Percentiles rank a stretch among this genome's conserved stretches.
These are phyloP conservation scores for Musa acuminata DNA, from an alignment of 176 grass and related monocot species.

Conservation along the genomic window DNA sequence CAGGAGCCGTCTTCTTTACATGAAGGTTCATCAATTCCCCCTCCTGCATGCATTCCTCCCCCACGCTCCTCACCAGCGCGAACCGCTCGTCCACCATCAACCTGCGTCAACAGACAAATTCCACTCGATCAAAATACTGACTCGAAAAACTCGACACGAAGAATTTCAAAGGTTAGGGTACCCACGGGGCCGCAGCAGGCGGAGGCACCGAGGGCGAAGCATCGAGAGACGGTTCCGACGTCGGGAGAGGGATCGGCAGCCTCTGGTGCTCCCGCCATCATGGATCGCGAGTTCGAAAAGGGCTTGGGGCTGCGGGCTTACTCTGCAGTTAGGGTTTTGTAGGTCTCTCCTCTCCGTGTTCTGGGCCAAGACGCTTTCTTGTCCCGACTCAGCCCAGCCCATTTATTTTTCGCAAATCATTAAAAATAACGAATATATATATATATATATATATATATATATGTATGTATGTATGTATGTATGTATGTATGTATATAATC, in stretches of 20 bases:
- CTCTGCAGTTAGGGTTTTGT: too few relatives aligned
- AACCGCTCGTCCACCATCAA: conserved; percentile 50
- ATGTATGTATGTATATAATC: too few relatives aligned
- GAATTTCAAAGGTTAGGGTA: neutral
- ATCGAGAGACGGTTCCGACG: conserved; percentile 15
- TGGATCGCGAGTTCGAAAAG: neutral
- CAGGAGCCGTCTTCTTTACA: conserved; percentile 44
- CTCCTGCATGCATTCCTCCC: conserved; percentile 83
- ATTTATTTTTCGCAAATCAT: too few relatives aligned
- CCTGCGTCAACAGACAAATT: neutral
- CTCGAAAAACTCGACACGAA: neutral
- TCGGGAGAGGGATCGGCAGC: neutral
- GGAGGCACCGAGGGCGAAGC: neutral
- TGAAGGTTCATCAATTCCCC: conserved; percentile 48
- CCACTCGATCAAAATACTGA: neutral
- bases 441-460: too few relatives aligned
- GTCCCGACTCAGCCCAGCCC: too few relatives aligned
- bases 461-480: too few relatives aligned
- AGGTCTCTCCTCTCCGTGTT: too few relatives aligned
- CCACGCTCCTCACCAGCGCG: conserved; percentile 46
- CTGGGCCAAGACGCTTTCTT: too few relatives aligned
- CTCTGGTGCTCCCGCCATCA: neutral
- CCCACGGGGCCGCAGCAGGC: neutral
- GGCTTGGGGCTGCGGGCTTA: too few relatives aligned
- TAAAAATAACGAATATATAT: too few relatives aligned